Base-by-base conservation (phyloP, 345 rosid species). In the Syzygium oleosum region DNA sequence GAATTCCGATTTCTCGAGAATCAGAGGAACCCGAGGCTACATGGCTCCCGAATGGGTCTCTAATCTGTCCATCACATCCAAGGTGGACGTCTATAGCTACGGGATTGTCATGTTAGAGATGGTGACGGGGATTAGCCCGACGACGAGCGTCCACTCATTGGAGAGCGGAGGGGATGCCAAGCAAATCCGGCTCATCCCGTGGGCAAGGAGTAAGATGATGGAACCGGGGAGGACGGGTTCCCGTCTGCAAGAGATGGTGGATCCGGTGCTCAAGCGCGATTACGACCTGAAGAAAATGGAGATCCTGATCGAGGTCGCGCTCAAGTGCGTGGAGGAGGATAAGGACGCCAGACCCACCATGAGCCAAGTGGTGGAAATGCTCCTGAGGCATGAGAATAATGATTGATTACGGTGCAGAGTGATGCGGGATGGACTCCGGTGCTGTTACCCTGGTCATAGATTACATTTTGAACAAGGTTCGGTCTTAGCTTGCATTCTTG, bases 1-100 rank as follows among this genome's bases (percentile, higher is more conserved):
- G 46, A 88, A 49, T 56, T 56, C 84, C 5, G 78, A 65, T 31
- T 88, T 90, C 38, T 87, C 91, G 13, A 88, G 84, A 53, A 87
- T 88, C 12, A 84, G 91, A 55, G 91, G 91, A 51, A 88, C 91
- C 22, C 22, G 89, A n/a, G 91, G 92, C 3, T 91, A 88, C 41
- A 86, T 88, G 88, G 90, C 89, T 41, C 90, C 90, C 11, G 90
- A 88, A 63, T 88, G 92, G 92, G 87, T 90, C n/a, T 90, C 58
- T 3, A 86, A 88, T 63, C 85, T 34, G 11, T 73, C 89, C 55
- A 85, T 84, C 52, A 85, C 91, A 6, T 84, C 88, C 46, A 89
- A 89, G 51, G 90, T 93, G 23, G 93, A 93, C 34, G 91, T 93
- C 27, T 93, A 93, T n/a, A 93, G 93, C 88, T 91, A 90, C 5